Conservation (phyloP, 139 green algal species). For the Auxenochlorella protothecoides region DNA sequence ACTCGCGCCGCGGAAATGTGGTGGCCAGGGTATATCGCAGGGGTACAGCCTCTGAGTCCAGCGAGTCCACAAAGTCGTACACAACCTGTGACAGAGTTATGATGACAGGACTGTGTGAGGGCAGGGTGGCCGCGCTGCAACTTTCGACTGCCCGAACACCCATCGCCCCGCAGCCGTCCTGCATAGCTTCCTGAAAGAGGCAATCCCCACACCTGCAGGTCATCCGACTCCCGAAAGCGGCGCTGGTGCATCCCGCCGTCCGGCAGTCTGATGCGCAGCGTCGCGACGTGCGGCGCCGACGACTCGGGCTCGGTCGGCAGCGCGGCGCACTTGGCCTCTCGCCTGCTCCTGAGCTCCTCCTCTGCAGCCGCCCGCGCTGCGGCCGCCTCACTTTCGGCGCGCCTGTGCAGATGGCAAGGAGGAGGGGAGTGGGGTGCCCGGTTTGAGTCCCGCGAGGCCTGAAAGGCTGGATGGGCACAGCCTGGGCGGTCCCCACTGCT, state of each 20-base stretch:
- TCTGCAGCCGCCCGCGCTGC: slow-evolving; percentile 8
- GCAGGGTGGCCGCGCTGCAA: not conserved
- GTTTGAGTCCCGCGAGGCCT: too few relatives aligned
- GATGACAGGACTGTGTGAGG: too few relatives aligned
- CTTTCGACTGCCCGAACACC: not conserved
- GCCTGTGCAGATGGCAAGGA: slow-evolving; percentile 22
- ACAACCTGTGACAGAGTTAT: slow-evolving; percentile 18
- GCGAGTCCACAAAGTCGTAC: slow-evolving; percentile 60
- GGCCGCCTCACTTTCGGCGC: slow-evolving; percentile 19
- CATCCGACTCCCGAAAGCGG: slow-evolving; percentile 31
- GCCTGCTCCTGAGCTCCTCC: slow-evolving; percentile 5
- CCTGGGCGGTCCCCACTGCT: too few relatives aligned
- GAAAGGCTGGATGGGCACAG: too few relatives aligned
- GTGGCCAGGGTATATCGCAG: slow-evolving; percentile 49
- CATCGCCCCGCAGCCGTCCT: not conserved
- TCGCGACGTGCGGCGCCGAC: not conserved
- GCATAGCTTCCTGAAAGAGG: slow-evolving; percentile 2
- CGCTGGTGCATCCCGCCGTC: slow-evolving; percentile 54
- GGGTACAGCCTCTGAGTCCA: slow-evolving; percentile 36
- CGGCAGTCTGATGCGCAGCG: slow-evolving; percentile 51
- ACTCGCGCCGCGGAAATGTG: slow-evolving; percentile 53
- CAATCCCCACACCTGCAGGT: slow-evolving; percentile 3
- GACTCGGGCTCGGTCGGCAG: too few relatives aligned
- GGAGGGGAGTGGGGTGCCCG: too few relatives aligned
- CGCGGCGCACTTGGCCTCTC: too few relatives aligned